Percentiles rank a stretch among this genome's conserved stretches.
Evolutionary conservation across 768 basidiomycete genomes (phyloP).

Genomic region (Leccinum disarticulatum): DNA sequence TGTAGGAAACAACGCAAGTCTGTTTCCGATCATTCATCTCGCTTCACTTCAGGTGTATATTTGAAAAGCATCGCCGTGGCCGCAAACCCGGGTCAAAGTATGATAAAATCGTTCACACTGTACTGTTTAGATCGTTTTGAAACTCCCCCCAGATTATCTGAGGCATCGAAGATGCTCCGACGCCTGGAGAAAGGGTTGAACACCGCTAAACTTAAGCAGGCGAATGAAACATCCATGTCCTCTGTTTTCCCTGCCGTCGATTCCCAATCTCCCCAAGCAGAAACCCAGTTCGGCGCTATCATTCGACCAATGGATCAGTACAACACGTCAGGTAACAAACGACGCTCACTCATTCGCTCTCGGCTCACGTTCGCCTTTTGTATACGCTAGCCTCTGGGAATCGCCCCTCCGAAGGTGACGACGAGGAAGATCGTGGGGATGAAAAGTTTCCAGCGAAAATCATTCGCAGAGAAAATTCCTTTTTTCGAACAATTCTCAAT

Average conservation of each 20-base stretch:
- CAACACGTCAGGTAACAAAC: slow-evolving; percentile 28
- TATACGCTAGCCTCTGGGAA: slow-evolving; percentile 20
- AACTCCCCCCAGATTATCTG: slow-evolving; percentile 60
- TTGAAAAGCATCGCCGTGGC: slow-evolving; percentile 87
- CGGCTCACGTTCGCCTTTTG: slow-evolving; percentile 4
- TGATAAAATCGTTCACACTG: slow-evolving; percentile 21
- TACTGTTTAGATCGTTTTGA: neutral
- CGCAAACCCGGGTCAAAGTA: slow-evolving; percentile 91
- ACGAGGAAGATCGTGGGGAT: slow-evolving; percentile 66
- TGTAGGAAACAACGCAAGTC: slow-evolving; percentile 27
- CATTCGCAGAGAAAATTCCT: slow-evolving; percentile 75
- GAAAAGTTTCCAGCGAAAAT: slow-evolving; percentile 76
- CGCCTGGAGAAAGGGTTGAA: slow-evolving; percentile 83
- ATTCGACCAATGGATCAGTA: slow-evolving; percentile 33
- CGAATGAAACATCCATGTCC: slow-evolving; percentile 33
- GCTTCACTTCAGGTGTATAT: slow-evolving; percentile 58
- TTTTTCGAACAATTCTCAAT: slow-evolving; percentile 82
- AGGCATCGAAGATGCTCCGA: slow-evolving; percentile 87
- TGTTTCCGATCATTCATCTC: slow-evolving; percentile 8
- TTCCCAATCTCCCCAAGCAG: slow-evolving; percentile 25
- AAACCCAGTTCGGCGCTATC: slow-evolving; percentile 30
- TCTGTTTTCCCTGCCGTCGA: slow-evolving; percentile 36
- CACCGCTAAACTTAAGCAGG: slow-evolving; percentile 71
- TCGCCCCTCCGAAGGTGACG: slow-evolving; percentile 43
- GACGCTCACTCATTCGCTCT: neutral